phyloP scores from a whole-genome alignment of 768 basidiomycete genomes.

The Asterophora lycoperdoides region DNA sequence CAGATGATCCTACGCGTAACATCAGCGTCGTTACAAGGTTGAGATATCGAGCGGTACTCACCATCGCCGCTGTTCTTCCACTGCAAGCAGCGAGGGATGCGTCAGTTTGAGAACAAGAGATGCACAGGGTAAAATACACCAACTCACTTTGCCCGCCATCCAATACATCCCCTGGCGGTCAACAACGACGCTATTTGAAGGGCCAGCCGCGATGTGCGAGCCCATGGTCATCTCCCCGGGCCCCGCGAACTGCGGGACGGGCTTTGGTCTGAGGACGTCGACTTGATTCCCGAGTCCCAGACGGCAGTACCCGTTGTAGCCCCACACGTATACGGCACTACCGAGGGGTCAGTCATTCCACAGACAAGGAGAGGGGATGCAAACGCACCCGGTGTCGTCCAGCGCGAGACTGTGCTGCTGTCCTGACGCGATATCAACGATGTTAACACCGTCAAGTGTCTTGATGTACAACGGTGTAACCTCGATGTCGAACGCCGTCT shows the following conservation, averaged over 20 bases:
- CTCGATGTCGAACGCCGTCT: slow-evolving; percentile 78
- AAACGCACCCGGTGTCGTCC: slow-evolving; percentile 64
- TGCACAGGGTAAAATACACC: slow-evolving; percentile 6
- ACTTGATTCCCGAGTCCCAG: slow-evolving; percentile 85
- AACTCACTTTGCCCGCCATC: slow-evolving; percentile 75
- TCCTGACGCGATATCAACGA: slow-evolving; percentile 80
- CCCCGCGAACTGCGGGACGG: slow-evolving; percentile 84
- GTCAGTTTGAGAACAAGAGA: background rate
- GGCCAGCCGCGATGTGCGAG: slow-evolving; percentile 67
- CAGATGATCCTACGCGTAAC: slow-evolving; percentile 64
- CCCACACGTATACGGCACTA: slow-evolving; percentile 81
- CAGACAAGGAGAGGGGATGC: background rate
- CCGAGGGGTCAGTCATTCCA: background rate
- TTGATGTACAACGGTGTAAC: slow-evolving; percentile 69
- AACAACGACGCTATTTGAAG: slow-evolving; percentile 77
- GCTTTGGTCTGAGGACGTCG: slow-evolving; percentile 73
- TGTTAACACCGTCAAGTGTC: slow-evolving; percentile 71
- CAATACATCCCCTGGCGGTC: slow-evolving; percentile 85
- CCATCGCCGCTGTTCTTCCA: slow-evolving; percentile 98
- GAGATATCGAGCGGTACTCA: slow-evolving; percentile 18
- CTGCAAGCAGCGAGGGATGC: slow-evolving; percentile 29
- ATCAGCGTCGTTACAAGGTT: background rate
- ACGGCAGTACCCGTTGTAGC: slow-evolving; percentile 88
- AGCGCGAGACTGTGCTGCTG: slow-evolving; percentile 85
- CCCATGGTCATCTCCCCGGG: slow-evolving; percentile 64